A percentile compares a stretch with the other conserved stretches of the same genome.
Conservation (phyloP, 805 yeast genomes). For the Spencermartinsiella europaea region DNA sequence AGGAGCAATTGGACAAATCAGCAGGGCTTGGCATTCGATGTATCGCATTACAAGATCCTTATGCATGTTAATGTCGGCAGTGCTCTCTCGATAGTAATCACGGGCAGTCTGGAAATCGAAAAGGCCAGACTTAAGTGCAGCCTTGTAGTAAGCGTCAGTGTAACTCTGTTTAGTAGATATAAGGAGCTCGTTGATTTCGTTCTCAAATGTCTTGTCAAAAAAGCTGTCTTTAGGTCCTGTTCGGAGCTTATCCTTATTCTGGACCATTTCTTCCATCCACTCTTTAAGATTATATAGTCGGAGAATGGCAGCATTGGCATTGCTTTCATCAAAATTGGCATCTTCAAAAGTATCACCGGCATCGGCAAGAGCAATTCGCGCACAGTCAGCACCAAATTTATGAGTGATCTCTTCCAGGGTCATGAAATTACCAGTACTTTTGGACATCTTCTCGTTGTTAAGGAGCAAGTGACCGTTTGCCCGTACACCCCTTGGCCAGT, state of each 20-base stretch:
- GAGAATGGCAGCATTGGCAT: constrained; percentile 95
- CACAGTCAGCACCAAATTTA: constrained; percentile 96
- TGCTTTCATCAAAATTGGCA: constrained; percentile 94
- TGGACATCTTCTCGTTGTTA: constrained; percentile 97
- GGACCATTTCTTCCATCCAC: constrained; percentile 82
- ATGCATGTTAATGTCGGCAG: constrained; percentile 59
- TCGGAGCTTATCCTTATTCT: constrained; percentile 48
- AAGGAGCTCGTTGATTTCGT: constrained; percentile 82
- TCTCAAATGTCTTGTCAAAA: constrained; percentile 86
- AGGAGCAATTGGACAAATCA: constrained; percentile 90
- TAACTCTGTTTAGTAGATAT: constrained; percentile 70
- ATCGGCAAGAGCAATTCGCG: constrained; percentile 96
- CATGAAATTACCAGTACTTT: constrained; percentile 95
- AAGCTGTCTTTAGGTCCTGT: constrained; percentile 51
- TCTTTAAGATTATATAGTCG: constrained; percentile 88
- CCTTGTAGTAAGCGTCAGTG: constrained; percentile 70
- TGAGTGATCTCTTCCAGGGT: constrained; percentile 77
- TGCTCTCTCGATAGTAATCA: constrained; percentile 90
- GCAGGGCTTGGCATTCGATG: constrained; percentile 78
- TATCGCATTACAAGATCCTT: constrained; percentile 73
- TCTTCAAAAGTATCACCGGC: constrained; percentile 98
- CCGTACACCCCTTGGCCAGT: constrained; percentile 94
- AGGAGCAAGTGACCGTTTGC: constrained; percentile 92
- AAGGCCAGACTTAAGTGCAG: constrained; percentile 83
- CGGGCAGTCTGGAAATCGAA: constrained; percentile 94